Evolutionary conservation across 495 filamentous ascomycete genomes (phyloP), one percentile per base, ranked within the genome.

Genomic region (Geopyxis carbonaria): DNA sequence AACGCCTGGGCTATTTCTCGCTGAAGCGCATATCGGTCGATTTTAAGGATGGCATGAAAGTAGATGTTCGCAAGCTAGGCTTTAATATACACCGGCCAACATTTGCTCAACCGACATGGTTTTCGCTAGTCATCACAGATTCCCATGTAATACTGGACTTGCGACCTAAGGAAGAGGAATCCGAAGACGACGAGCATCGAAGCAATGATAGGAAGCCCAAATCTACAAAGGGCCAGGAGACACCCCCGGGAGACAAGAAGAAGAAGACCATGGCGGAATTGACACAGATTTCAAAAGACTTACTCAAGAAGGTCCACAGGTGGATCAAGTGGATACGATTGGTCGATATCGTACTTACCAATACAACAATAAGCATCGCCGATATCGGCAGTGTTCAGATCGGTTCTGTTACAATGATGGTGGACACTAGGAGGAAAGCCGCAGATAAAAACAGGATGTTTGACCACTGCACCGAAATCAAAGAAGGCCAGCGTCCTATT

Each of bases 71-170:
- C 25, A 83, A 84, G 29, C 64, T 95, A 27, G 85, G 89, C 16
- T 65, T 95, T 34, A 75, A 80, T 27, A 51, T 94, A 45, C 89
- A 95, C 59, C 75, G 84, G 6, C 87, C 89, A 5, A 93, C 89
- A 11, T 95, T 95, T 57, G 80, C 85, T 14, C 85, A 94, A 57
- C 86, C 89, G 34, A 94, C 91, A 59, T 99, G 89, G 89, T 61
- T 94, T 44, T 93, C 83, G 50, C 65, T 99, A 24, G 79, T 84
- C 16, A 60, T 95, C 34, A 76, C 73, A 41, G 86, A 93, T 44
- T 60, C 93, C 24, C 78, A 70, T 31, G 65, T 95, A n/a, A 85
- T 80, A 0, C 54, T 94, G 18, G 82, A 95, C 57, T 59, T 82
- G 64, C 67, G 22, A 56, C 87, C 54, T 57, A 75, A 57, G 56